Conservation (phyloP, 331 rosid species). For the Quercus lobata region DNA sequence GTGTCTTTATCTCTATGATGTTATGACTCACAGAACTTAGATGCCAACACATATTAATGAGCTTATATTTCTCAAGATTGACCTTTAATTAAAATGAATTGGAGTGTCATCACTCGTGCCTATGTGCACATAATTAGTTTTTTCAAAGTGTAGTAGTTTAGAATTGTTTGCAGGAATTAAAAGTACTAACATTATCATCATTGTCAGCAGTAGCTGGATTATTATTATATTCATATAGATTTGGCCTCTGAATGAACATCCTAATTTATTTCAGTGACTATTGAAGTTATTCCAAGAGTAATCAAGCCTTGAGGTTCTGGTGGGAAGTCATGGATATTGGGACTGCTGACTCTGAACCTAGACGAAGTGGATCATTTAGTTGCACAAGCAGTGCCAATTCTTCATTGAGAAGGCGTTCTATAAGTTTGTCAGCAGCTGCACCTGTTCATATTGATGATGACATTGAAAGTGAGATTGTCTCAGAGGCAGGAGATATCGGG, state of each 20-base stretch:
- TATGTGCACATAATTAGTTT: not conserved
- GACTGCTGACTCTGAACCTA: constrained; percentile 8
- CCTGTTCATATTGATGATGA: constrained; percentile 33
- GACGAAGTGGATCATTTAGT: constrained; percentile 23
- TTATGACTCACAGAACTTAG: not conserved
- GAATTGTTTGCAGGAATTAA: not conserved
- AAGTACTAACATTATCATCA: not conserved
- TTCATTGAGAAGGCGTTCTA: constrained; percentile 49
- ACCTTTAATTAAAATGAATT: not conserved
- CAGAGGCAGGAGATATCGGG: constrained; percentile 95
- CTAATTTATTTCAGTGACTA: not conserved
- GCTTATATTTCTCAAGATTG: not conserved
- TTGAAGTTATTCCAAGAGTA: constrained; percentile 13
- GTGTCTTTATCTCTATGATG: not conserved
- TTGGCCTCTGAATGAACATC: not conserved
- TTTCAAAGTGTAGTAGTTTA: not conserved
- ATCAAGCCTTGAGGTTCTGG: constrained; percentile 2
- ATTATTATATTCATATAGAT: not conserved
- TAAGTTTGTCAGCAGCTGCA: constrained; percentile 35
- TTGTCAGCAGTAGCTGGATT: constrained; percentile 1
- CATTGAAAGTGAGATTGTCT: constrained; percentile 44
- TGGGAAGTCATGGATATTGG: constrained; percentile 8
- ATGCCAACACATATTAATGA: not conserved
- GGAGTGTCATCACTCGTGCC: not conserved
- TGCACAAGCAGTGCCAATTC: constrained; percentile 32